Base-by-base conservation (phyloP, 225 moss, liverwort and hornwort species). In the Asterella californica region DNA sequence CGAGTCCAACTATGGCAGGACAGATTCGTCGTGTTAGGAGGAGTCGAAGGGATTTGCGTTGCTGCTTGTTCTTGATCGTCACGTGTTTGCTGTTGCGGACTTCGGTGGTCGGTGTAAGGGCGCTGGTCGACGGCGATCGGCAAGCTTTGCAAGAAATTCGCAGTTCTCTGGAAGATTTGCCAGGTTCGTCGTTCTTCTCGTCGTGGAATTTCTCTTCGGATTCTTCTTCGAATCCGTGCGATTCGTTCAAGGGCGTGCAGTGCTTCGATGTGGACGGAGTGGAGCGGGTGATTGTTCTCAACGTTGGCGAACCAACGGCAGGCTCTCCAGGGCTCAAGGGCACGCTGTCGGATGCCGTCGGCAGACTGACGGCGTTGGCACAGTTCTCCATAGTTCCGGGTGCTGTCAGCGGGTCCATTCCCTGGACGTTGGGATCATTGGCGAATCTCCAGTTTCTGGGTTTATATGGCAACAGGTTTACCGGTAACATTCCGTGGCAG, bases 321-420 rank as follows among this genome's bases (percentile, higher is more conserved):
- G 74, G 77, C 4, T 59, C 77, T 18, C 57, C 82, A 36, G 87
- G 87, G 15, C 53, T 87, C 45, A 75, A 47, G 36, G 87, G 87
- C 54, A 65, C 52, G 11, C 80, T 87, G 36, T 84, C 87, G n/a
- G 70, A 76, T 0, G 74, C 76, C 71, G 75, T 87, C 69, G 87
- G 87, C 22, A 78, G 80, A n/a, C 78, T 87, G 64, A 80, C 82
- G 69, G 87, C 84, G 10, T 80, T 87, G 0, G 60, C 70, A 4
- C 84, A 87, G 74, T 59, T 87, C 45, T 82, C 87, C 19, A 60
- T 87, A 11, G 87, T 82, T 24, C 87, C 84, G 18, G 87, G 87
- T 15, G 15, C 70, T 9, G 87, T 87, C 46, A 76, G 75, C 36
- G 88, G 88, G 25, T 48, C 81, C 34, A 83, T 88, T 59, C 85